Conservation (phyloP, 169 alveolate genomes). For the Eimeria necatrix region DNA sequence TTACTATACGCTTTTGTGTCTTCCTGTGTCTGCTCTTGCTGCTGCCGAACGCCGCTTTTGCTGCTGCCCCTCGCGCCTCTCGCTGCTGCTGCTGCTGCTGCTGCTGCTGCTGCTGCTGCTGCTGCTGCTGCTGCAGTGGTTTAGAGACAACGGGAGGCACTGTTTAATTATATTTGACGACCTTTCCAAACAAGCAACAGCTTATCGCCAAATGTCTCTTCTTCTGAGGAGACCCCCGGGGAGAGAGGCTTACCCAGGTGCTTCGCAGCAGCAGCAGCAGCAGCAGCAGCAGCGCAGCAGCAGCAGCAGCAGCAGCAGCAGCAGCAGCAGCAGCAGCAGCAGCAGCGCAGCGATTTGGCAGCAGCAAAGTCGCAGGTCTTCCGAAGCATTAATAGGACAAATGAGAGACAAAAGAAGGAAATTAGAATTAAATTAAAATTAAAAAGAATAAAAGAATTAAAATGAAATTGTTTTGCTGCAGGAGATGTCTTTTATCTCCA, state of each 20-base stretch:
- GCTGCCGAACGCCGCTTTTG: not conserved
- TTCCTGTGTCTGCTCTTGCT: not conserved
- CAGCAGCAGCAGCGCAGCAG: too few relatives aligned
- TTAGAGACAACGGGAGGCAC: constrained; percentile 98
- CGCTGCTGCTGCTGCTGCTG: not conserved
- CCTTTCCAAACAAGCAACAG: constrained; percentile 98
- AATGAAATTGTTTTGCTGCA: not conserved
- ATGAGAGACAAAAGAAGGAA: too few relatives aligned
- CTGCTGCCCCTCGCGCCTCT: not conserved
- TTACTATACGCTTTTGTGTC: not conserved
- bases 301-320: not conserved
- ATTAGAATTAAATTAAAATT: too few relatives aligned
- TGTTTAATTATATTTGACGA: constrained; percentile 98
- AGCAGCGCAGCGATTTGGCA: not conserved
- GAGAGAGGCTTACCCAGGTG: constrained; percentile 97
- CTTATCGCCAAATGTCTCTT: constrained; percentile 97
- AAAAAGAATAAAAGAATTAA: too few relatives aligned
- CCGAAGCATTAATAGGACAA: too few relatives aligned
- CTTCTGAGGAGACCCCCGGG: constrained; percentile 93
- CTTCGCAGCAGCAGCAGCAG: not conserved
- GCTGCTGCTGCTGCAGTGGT: constrained; percentile 85
- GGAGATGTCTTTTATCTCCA: constrained; percentile 99
- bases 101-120: not conserved
- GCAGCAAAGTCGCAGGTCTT: not conserved
- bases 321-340: not conserved